Evolutionary conservation across 495 filamentous ascomycete genomes (phyloP).

Genomic region (Zalerion maritima): DNA sequence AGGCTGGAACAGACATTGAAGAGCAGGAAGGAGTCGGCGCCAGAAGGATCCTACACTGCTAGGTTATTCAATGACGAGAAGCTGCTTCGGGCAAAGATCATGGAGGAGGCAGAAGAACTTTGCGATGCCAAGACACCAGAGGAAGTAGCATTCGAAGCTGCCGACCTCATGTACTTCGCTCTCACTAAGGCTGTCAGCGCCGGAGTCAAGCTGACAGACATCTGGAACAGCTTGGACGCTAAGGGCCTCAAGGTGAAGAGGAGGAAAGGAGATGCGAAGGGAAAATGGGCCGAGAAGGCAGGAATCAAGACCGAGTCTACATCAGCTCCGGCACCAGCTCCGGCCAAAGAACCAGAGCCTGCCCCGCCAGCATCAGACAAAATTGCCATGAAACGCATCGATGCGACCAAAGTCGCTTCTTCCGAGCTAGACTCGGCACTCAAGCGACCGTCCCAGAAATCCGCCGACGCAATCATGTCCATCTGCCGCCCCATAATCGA

Average conservation of each 20-base stretch:
- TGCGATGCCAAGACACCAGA: conserved; percentile 70
- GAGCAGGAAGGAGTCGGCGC: conserved; percentile 64
- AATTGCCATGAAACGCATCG: conserved; percentile 71
- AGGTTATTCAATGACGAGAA: conserved; percentile 83
- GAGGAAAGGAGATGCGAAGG: conserved; percentile 85
- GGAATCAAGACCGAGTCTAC: conserved; percentile 41
- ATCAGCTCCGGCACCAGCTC: conserved; percentile 22
- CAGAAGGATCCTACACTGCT: conserved; percentile 83
- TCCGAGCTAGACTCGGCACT: conserved; percentile 54
- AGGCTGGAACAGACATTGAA: conserved; percentile 74
- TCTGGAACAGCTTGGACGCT: conserved; percentile 81
- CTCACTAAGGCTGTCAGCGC: conserved; percentile 72
- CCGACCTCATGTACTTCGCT: conserved; percentile 91
- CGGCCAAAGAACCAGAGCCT: conserved; percentile 2
- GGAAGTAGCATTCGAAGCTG: conserved; percentile 84
- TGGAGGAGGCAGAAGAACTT: conserved; percentile 93
- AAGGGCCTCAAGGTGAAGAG: conserved; percentile 91
- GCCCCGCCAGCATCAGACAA: conserved; percentile 34
- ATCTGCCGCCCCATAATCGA: conserved; percentile 85
- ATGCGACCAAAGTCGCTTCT: conserved; percentile 43
- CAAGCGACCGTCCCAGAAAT: conserved; percentile 81
- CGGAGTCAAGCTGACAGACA: conserved; percentile 71
- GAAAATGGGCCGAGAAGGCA: conserved; percentile 70
- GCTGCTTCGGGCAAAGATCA: conserved; percentile 84
- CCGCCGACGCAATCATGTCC: conserved; percentile 73